Percentiles rank a stretch among this genome's conserved stretches.
Evolutionary conservation across 208 protist species (phyloP).

Genomic region (Naegleria lovaniensis): DNA sequence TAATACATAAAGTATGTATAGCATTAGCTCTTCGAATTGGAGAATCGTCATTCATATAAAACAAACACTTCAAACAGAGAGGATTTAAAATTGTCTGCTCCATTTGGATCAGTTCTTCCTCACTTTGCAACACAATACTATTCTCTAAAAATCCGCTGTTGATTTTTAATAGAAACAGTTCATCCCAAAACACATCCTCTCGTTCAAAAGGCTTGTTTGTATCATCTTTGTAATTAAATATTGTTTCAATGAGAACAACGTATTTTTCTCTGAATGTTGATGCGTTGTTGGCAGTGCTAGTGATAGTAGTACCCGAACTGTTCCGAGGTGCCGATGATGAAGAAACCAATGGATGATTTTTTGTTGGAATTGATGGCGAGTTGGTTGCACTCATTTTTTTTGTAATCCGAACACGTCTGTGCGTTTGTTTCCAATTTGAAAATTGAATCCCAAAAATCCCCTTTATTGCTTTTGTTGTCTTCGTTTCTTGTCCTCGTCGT

Average conservation of each 20-base stretch:
- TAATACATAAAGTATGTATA: slow-evolving; percentile 43
- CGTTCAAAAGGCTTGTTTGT: slow-evolving; percentile 22
- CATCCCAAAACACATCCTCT: slow-evolving; percentile 45
- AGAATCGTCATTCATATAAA: neutral
- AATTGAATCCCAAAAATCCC: too few species aligned
- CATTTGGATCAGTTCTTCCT: slow-evolving; percentile 46
- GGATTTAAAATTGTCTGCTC: slow-evolving; percentile 34
- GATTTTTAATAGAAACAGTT: slow-evolving; percentile 48
- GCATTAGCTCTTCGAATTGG: slow-evolving; percentile 23
- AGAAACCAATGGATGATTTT: too few species aligned
- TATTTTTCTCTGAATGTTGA: neutral
- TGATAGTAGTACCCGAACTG: neutral
- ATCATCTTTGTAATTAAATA: slow-evolving; percentile 38
- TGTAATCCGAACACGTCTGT: too few species aligned
- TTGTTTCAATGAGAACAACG: neutral
- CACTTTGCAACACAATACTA: slow-evolving; percentile 44
- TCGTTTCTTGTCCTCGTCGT: too few species aligned
- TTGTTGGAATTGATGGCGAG: too few species aligned
- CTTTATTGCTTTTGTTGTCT: too few species aligned
- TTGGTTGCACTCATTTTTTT: too few species aligned
- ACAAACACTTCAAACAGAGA: slow-evolving; percentile 14
- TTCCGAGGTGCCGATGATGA: too few species aligned
- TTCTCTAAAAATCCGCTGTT: slow-evolving; percentile 46
- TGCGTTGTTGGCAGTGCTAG: neutral
- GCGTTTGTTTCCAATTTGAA: too few species aligned